Percentiles rank a stretch among this genome's conserved stretches.
phyloP scores from a whole-genome alignment of 805 yeast species.

The Candida orba region DNA sequence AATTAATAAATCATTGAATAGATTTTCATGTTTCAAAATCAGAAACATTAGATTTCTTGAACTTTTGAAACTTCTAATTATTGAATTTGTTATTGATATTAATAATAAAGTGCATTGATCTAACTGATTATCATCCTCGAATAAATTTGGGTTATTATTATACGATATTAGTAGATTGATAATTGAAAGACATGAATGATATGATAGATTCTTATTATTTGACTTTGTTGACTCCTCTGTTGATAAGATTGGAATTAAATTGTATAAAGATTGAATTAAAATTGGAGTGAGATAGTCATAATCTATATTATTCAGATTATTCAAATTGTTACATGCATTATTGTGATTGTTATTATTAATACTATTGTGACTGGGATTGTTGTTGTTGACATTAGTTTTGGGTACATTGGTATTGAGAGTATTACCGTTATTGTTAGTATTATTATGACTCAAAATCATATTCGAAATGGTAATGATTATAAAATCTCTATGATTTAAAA shows the following conservation, averaged over 20 bases:
- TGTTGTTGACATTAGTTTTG: too few relatives aligned
- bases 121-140: conserved; percentile 33
- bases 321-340: conserved; percentile 14
- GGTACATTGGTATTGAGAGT: too few relatives aligned
- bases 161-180: conserved; percentile 32
- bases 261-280: conserved; percentile 53
- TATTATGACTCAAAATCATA: conserved; percentile 11
- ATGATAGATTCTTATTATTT: conserved; percentile 34
- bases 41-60: conserved; percentile 49
- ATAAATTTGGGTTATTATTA: conserved; percentile 17
- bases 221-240: conserved; percentile 26
- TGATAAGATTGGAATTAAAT: conserved; percentile 41
- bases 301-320: conserved; percentile 26
- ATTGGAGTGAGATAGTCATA: conserved; percentile 34
- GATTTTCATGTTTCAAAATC: conserved; percentile 31
- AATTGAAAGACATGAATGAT: conserved; percentile 40
- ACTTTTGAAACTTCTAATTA: conserved; percentile 42
- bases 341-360: too few relatives aligned
- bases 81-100: conserved; percentile 46
- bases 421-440: too few relatives aligned
- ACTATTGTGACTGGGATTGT: too few relatives aligned
- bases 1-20: conserved; percentile 16
- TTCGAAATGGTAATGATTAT: conserved; percentile 45
- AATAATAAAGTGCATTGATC: conserved; percentile 55
- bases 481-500: conserved; percentile 56